These are phyloP conservation scores for Alternaria metachromatica DNA, from an alignment of 2,329 filamentous ascomycete species.

Conservation along the genomic window DNA sequence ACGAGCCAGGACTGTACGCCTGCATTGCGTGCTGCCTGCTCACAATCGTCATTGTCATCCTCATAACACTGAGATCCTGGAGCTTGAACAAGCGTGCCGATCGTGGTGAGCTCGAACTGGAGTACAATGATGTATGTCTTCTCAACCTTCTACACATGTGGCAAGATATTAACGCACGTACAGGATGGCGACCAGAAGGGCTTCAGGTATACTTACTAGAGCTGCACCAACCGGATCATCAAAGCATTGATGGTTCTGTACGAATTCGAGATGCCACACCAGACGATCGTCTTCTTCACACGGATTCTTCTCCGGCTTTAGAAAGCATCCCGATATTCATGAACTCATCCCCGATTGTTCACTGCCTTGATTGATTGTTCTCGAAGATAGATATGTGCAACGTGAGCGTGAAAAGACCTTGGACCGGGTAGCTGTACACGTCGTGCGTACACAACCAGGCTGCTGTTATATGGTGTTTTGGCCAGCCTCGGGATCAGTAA, in stretches of 20 bases:
- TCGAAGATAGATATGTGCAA: background rate
- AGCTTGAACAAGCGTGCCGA: conserved; percentile 48
- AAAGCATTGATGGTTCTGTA: background rate
- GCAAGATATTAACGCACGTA: conserved; percentile 17
- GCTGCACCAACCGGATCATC: background rate
- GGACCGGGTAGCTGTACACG: background rate
- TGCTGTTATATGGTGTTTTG: background rate
- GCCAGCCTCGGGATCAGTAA: background rate
- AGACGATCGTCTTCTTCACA: background rate
- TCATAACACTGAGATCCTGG: conserved; percentile 43
- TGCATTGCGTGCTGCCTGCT: conserved; percentile 49
- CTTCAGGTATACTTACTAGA: conserved; percentile 43
- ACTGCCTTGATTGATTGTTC: background rate
- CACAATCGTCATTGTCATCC: conserved; percentile 42
- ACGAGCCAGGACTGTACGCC: conserved; percentile 47
- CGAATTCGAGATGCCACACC: background rate
- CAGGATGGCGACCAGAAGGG: conserved; percentile 43
- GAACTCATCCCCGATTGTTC: background rate
- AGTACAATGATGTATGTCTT: conserved; percentile 46
- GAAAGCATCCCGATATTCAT: background rate
- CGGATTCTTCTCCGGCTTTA: background rate
- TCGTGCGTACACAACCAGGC: background rate
- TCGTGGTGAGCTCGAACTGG: conserved; percentile 51
- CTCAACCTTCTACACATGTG: background rate
- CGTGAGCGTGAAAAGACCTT: background rate